Evolutionary conservation across 768 basidiomycete genomes (phyloP), one percentile per base, ranked within the genome.

Genomic region (Suillus ampliporus): DNA sequence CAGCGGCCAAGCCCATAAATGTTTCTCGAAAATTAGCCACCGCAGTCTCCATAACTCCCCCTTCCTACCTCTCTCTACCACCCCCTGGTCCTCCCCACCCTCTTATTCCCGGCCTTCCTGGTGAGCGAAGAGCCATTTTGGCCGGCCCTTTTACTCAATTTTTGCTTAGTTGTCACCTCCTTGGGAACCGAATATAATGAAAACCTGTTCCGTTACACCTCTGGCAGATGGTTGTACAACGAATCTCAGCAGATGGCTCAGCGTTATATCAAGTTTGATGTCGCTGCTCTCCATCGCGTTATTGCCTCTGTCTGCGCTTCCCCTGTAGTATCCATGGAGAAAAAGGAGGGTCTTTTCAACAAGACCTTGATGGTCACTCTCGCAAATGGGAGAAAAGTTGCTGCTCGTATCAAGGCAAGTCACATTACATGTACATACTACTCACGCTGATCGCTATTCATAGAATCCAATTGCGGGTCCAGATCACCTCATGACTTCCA

Each of bases 211-310:
- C 53, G 64, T n/a, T 64, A 64, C 17, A 64, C 64, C 10, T 64
- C 64, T 1, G 72, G 69, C 11, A 67, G 67, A 59, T 75, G 73
- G 72, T 62, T 74, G 21, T 73, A 73, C 61, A 75, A 74, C 51
- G 69, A 74, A 57, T 57, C 62, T 5, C 61, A 69, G 52, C 62
- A 68, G 65, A 61, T 62, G 57, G 52, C 59, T 19, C 61, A 65
- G 53, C 65, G 58, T 46, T 68, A 63, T 46, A 56, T 50, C 31
- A 59, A 47, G 34, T 67, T 69, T 44, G 48, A 71, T 43, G 67
- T 72, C 53, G 65, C 58, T 37, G 67, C 65, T 26, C 64, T 65
- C 35, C 61, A 69, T 41, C 63, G 65, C 58, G 62, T 68, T 23
- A 47, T 64, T 26, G 62, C 51, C 35, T 40, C 58, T 3, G 65